A percentile compares a stretch with the other conserved stretches of the same genome.
Evolutionary conservation across 768 basidiomycete genomes (phyloP).

Genomic region (Tylopilus vinaceipallidus): DNA sequence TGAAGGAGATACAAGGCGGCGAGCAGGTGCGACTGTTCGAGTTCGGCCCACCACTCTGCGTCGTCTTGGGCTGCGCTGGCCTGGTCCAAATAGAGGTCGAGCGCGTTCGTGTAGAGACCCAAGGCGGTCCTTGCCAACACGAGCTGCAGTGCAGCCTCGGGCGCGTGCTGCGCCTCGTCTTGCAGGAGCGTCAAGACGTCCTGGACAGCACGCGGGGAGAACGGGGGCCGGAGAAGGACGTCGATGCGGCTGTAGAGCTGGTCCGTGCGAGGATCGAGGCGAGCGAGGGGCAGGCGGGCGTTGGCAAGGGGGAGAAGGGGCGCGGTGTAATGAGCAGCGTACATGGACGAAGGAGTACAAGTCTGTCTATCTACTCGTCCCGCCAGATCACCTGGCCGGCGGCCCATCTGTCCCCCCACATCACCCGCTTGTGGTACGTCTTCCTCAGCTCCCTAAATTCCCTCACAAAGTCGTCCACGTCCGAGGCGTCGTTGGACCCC

Average conservation of each 20-base stretch:
- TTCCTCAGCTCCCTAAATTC: constrained; percentile 87
- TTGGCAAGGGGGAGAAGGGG: constrained; percentile 21
- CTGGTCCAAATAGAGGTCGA: constrained; percentile 63
- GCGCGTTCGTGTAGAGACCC: constrained; percentile 59
- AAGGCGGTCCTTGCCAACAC: constrained; percentile 51
- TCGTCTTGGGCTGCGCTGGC: constrained; percentile 72
- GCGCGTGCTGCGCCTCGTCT: constrained; percentile 2
- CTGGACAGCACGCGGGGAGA: constrained; percentile 16
- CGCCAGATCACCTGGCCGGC: constrained; percentile 84
- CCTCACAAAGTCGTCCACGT: constrained; percentile 83
- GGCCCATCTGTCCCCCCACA: constrained; percentile 89
- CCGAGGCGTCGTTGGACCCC: constrained; percentile 32
- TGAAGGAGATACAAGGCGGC: constrained; percentile 71
- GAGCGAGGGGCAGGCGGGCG: constrained; percentile 6
- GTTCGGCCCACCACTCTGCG: constrained; percentile 81
- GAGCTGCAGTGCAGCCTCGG: constrained; percentile 26
- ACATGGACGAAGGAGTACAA: constrained; percentile 16
- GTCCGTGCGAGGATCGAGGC: constrained; percentile 9
- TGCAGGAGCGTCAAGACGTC: constrained; percentile 17
- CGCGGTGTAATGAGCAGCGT: constrained; percentile 29
- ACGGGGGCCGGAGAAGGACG: constrained; percentile 20
- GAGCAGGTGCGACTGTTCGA: constrained; percentile 57
- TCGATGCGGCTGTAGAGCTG: constrained; percentile 16
- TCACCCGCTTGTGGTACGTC: constrained; percentile 88
- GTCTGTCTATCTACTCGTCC: constrained; percentile 42